Evolutionary conservation across 2,329 filamentous ascomycete species (phyloP).

Genomic region (Setomelanomma holmii): DNA sequence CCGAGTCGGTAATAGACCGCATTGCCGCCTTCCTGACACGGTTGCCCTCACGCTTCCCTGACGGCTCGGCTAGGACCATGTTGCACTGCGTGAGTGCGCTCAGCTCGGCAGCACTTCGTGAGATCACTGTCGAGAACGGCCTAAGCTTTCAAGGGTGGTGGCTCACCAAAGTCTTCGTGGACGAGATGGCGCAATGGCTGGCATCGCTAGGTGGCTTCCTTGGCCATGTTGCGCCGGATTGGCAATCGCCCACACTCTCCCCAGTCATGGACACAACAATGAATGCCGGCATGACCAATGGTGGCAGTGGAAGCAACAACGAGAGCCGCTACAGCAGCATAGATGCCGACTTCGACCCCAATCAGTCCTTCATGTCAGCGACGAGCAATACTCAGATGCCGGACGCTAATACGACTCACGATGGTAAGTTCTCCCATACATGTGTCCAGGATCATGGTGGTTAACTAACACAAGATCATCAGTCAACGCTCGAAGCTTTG

Average conservation of each 20-base stretch:
- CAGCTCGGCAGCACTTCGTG: conserved; percentile 78
- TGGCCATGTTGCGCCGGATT: conserved; percentile 53
- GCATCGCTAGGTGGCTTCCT: conserved; percentile 92
- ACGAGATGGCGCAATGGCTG: conserved; percentile 91
- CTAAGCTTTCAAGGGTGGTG: conserved; percentile 90
- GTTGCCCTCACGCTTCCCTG: conserved; percentile 74
- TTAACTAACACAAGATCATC: conserved; percentile 46
- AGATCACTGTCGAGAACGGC: conserved; percentile 79
- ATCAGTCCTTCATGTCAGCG: conserved; percentile 41
- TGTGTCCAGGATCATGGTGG: conserved; percentile 21
- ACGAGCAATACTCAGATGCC: conserved; percentile 34
- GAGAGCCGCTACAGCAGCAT: conserved; percentile 50
- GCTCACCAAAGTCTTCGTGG: conserved; percentile 94
- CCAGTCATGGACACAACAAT: conserved; percentile 40
- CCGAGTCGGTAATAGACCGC: conserved; percentile 71
- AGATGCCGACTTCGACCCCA: conserved; percentile 45
- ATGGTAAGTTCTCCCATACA: conserved; percentile 38
- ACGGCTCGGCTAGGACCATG: conserved; percentile 74
- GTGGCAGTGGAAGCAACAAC: conserved; percentile 47
- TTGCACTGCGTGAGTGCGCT: conserved; percentile 79
- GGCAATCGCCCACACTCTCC: conserved; percentile 33
- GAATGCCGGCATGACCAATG: conserved; percentile 39
- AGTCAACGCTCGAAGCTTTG: conserved; percentile 44
- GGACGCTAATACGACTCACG: conserved; percentile 27
- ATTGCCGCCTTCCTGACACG: conserved; percentile 77